Percentiles rank a stretch among this genome's conserved stretches.
Conservation (phyloP, 208 protist species). For the Vickermania ingenoplastis region DNA sequence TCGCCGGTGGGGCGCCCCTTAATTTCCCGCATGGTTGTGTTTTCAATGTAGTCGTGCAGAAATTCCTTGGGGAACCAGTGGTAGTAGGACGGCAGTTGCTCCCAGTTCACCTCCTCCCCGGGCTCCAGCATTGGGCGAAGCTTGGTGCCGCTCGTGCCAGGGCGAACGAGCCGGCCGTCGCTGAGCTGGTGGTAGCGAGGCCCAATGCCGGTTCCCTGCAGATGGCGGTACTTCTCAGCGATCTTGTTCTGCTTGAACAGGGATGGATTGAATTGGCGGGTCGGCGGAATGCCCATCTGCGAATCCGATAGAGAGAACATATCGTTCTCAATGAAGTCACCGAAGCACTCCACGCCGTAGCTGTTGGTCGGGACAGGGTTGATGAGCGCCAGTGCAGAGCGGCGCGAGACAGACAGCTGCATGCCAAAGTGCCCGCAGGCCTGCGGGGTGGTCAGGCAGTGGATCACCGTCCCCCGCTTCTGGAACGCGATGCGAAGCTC, state of each 20-base stretch:
- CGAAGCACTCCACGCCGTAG: conserved; percentile 86
- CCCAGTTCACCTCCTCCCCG: conserved; percentile 73
- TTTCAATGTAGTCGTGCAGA: conserved; percentile 82
- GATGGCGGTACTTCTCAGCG: conserved; percentile 78
- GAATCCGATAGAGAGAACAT: conserved; percentile 82
- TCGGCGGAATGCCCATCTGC: conserved; percentile 66
- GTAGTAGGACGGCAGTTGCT: conserved; percentile 83
- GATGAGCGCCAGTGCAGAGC: conserved; percentile 69
- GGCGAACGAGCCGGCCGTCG: conserved; percentile 74
- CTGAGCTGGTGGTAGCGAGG: conserved; percentile 75
- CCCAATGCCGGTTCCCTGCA: conserved; percentile 80
- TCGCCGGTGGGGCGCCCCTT: conserved; percentile 50
- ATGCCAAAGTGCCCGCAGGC: conserved; percentile 77
- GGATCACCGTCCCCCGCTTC: conserved; percentile 76
- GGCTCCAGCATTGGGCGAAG: conserved; percentile 78
- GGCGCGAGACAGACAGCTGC: conserved; percentile 73
- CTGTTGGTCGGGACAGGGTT: conserved; percentile 82
- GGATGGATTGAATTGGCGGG: conserved; percentile 62
- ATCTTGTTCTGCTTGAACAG: conserved; percentile 71
- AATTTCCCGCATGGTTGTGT: conserved; percentile 77
- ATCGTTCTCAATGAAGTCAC: conserved; percentile 86
- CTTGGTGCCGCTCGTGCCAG: conserved; percentile 76
- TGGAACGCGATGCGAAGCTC: conserved; percentile 80
- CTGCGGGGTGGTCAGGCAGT: conserved; percentile 82
- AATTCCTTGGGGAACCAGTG: conserved; percentile 86